Evolutionary conservation across 2,329 filamentous ascomycete species (phyloP), one percentile per base, ranked within the genome.

Genomic region (Trichoderma brevicompactum): DNA sequence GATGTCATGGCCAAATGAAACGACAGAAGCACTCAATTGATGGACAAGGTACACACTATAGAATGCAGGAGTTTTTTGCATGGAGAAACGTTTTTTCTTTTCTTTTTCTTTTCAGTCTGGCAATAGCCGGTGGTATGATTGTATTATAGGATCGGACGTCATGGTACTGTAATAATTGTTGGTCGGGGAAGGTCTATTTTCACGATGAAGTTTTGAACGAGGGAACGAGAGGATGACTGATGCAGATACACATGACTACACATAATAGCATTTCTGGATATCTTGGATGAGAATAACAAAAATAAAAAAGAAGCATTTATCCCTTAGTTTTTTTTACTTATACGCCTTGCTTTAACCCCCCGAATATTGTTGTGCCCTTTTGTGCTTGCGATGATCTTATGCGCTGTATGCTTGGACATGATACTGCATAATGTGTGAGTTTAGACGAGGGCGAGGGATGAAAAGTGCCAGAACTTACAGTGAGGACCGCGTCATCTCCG

Each of bases 1-100:
- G 95, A 99, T 83, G 92, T 99, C 67, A 97, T 98, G 93, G 91
- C 90, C 9, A 89, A 92, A 73, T 85, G 78, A 68, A 44, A n/a
- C 48, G n/a, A 53, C 40, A 50, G 43, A 60, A 59, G 34, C 52
- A 41, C 40, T 46, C 38, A 19, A 19, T 8, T 17, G n/a, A 46
- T 58, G 54, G 38, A 44, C 17, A 12, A 58, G 23, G 15, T 23
- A 54, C 36, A 9, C 7, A 43, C 10, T n/a, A 52, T 53, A 46
- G 60, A 63, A 36, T 63, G 48, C 17, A 3, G 41, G 60, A 44
- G 60, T 61, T 66, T 64, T 60, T 65, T 67, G 55, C 40, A 44
- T 50, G 53, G 23, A 28, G 23, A 28, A 49, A 23, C 36, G 7
- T 68, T 66, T 65, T 48, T 23, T 19, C n/a, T 10, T 28, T 48